These are phyloP conservation scores for Dicorynia guianensis DNA, from an alignment of 306 rosid species.

Conservation along the genomic window DNA sequence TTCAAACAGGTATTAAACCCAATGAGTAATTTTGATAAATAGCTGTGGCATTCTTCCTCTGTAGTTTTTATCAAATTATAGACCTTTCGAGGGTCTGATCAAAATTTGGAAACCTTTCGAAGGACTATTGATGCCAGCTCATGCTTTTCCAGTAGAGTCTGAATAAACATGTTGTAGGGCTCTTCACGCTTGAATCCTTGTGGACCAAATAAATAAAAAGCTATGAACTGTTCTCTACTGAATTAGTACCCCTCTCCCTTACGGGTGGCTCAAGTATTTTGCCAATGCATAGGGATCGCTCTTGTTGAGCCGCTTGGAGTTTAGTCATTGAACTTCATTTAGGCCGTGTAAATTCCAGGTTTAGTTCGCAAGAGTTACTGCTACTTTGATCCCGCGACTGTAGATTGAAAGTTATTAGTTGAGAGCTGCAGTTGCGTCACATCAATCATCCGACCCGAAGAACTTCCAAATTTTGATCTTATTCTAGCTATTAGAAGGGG, in stretches of 20 bases:
- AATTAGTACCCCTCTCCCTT: not conserved
- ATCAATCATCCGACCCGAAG: too few species aligned
- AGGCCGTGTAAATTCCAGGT: not conserved
- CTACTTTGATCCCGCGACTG: too few species aligned
- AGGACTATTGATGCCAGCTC: not conserved
- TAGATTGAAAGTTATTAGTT: too few species aligned
- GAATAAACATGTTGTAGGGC: not conserved
- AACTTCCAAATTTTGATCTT: too few species aligned
- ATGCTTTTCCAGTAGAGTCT: not conserved
- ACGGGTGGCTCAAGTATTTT: not conserved
- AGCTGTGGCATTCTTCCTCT: constrained; percentile 15
- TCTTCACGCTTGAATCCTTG: not conserved
- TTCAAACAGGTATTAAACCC: constrained; percentile 35
- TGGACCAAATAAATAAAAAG: too few species aligned
- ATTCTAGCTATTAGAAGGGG: too few species aligned
- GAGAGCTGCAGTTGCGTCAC: too few species aligned
- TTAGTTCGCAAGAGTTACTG: too few species aligned
- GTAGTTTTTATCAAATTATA: not conserved
- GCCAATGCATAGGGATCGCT: not conserved
- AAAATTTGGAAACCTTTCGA: not conserved
- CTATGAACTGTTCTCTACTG: not conserved
- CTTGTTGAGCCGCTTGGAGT: not conserved
- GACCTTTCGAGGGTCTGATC: not conserved
- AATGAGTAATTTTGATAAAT: constrained; percentile 22
- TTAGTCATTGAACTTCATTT: not conserved